Percentiles rank a stretch among this genome's conserved stretches.
These are phyloP conservation scores for Ceratocystis albifundus DNA, from an alignment of 2,329 filamentous ascomycete species.

Conservation along the genomic window DNA sequence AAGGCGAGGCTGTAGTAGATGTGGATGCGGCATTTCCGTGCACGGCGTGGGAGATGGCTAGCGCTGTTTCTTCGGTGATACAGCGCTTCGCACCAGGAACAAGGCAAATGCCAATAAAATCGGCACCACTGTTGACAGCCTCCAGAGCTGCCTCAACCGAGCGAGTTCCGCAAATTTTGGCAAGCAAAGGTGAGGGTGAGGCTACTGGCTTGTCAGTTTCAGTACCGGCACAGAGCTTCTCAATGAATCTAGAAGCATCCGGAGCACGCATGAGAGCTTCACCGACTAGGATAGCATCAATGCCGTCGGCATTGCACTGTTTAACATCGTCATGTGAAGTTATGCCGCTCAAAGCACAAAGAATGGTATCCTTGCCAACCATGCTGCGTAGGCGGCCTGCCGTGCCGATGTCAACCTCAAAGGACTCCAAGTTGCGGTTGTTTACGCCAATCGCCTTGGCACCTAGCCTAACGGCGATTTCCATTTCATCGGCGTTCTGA, in stretches of 20 bases:
- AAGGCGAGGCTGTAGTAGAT: constrained; percentile 27
- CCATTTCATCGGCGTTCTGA: constrained; percentile 88
- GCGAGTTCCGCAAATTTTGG: constrained; percentile 93
- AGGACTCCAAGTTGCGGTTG: constrained; percentile 91
- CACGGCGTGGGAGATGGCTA: constrained; percentile 68
- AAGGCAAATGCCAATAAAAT: constrained; percentile 86
- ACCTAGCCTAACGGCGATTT: constrained; percentile 71
- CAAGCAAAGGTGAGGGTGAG: constrained; percentile 45
- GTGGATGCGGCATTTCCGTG: constrained; percentile 34
- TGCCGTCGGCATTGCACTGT: constrained; percentile 76
- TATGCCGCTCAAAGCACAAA: constrained; percentile 91
- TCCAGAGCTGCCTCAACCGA: constrained; percentile 66
- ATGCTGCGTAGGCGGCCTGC: constrained; percentile 78
- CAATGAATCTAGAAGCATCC: constrained; percentile 72
- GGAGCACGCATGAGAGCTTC: constrained; percentile 90
- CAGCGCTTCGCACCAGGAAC: constrained; percentile 70
- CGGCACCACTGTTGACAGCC: constrained; percentile 76
- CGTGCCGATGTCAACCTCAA: constrained; percentile 89
- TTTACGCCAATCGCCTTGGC: constrained; percentile 93
- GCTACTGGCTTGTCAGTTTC: constrained; percentile 30
- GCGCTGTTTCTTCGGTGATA: constrained; percentile 65
- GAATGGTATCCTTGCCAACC: constrained; percentile 73
- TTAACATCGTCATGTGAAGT: constrained; percentile 78
- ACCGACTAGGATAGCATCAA: constrained; percentile 85
- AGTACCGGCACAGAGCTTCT: constrained; percentile 59